These are phyloP conservation scores for Saccharata proteae DNA, from an alignment of 2,329 filamentous ascomycete genomes.

Conservation along the genomic window DNA sequence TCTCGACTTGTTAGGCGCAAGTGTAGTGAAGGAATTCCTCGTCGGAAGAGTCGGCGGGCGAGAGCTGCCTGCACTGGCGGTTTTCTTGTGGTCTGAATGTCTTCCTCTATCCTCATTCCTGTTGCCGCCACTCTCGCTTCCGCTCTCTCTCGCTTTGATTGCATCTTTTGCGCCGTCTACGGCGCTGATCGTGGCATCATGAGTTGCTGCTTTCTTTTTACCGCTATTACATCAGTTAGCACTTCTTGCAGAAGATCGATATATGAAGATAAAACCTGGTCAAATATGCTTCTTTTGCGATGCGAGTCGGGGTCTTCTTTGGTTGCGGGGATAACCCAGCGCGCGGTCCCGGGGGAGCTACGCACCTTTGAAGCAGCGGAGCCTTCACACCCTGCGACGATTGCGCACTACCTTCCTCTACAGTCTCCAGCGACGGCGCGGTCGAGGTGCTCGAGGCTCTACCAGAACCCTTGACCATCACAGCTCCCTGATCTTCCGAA, in stretches of 20 bases:
- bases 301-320: too few relatives aligned
- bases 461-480: constrained; percentile 27
- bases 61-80: constrained; percentile 6
- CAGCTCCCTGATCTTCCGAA: constrained; percentile 22
- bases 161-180: constrained; percentile 7
- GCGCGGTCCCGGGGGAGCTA: not conserved
- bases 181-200: constrained; percentile 15
- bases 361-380: constrained; percentile 14
- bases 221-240: constrained; percentile 1
- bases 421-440: constrained; percentile 66
- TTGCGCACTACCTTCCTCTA: constrained; percentile 72
- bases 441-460: constrained; percentile 46
- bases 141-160: constrained; percentile 40
- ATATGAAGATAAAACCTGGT: not conserved
- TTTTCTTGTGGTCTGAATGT: constrained; percentile 30
- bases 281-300: too few relatives aligned
- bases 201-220: constrained; percentile 10
- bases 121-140: constrained; percentile 53
- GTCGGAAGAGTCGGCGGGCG: constrained; percentile 37
- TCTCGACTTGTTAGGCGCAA: constrained; percentile 53
- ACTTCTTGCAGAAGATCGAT: not conserved
- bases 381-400: constrained; percentile 48
- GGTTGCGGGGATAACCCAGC: too few relatives aligned
- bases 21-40: constrained; percentile 57
- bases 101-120: constrained; percentile 33